phyloP scores from a whole-genome alignment of 805 yeast genomes.

The Nakazawaea ernobii region DNA sequence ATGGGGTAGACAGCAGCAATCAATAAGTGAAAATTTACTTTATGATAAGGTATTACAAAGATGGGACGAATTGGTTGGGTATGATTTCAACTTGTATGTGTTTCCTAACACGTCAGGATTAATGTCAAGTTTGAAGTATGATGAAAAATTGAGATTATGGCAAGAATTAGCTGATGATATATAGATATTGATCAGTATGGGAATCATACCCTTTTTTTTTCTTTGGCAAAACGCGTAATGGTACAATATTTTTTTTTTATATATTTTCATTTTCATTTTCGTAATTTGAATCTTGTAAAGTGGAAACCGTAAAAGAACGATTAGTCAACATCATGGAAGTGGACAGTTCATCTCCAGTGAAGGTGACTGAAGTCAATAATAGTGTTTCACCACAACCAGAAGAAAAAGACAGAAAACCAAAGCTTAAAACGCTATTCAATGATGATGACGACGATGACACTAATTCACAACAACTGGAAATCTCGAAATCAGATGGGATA shows the following conservation, averaged over 20 bases:
- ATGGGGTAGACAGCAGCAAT: conserved; percentile 44
- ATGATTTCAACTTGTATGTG: conserved; percentile 38
- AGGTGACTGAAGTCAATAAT: conserved; percentile 1
- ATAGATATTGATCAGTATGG: no score
- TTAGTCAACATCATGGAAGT: not conserved
- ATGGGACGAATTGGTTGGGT: conserved; percentile 16
- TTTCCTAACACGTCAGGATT: conserved; percentile 73
- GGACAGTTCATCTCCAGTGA: conserved; percentile 5
- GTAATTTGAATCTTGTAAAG: conserved; percentile 9
- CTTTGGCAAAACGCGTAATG: no score
- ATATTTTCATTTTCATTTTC: no score
- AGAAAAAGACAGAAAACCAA: not conserved
- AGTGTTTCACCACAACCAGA: conserved; percentile 3
- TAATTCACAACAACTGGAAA: not conserved
- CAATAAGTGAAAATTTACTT: conserved; percentile 11
- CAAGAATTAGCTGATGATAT: conserved; percentile 26
- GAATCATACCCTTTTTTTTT: no score
- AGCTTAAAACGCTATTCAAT: not conserved
- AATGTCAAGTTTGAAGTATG: conserved; percentile 42
- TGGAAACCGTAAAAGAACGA: not conserved
- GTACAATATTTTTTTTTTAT: no score
- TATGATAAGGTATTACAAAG: conserved; percentile 13
- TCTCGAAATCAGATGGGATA: not conserved
- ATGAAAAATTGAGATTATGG: conserved; percentile 47
- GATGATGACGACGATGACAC: not conserved